These are phyloP conservation scores for Luffa aegyptiaca DNA, from an alignment of 306 rosid genomes.

Conservation along the genomic window DNA sequence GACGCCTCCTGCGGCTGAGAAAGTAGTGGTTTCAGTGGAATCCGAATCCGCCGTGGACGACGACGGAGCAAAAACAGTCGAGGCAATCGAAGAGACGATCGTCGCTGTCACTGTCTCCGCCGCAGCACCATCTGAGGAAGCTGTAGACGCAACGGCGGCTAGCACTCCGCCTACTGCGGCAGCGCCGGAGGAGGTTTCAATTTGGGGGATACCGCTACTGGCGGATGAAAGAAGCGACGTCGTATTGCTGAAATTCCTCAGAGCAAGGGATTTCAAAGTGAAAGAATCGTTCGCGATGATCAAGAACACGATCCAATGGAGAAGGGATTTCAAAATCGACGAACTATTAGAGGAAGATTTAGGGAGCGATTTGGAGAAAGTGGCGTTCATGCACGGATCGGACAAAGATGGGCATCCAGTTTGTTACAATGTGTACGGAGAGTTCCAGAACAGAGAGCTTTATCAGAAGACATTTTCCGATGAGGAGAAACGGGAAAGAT, in stretches of 20 bases:
- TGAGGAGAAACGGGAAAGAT: constrained; percentile 47
- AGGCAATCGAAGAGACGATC: constrained; percentile 64
- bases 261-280: constrained; percentile 64
- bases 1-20: constrained; percentile 2
- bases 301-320: constrained; percentile 56
- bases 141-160: neutral
- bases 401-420: constrained; percentile 68
- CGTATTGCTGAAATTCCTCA: constrained; percentile 50
- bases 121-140: neutral
- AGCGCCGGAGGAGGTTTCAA: constrained; percentile 34
- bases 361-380: constrained; percentile 30
- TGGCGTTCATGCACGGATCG: constrained; percentile 45
- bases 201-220: constrained; percentile 57
- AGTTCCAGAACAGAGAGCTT: constrained; percentile 41
- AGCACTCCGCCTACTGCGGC: neutral
- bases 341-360: constrained; percentile 30
- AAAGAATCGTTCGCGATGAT: constrained; percentile 57
- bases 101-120: constrained; percentile 61
- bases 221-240: constrained; percentile 50
- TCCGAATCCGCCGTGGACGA: constrained; percentile 30
- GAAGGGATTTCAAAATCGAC: constrained; percentile 48
- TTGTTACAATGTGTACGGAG: constrained; percentile 57
- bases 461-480: constrained; percentile 51
- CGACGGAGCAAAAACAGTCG: constrained; percentile 75
- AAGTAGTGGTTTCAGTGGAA: constrained; percentile 15